These are phyloP conservation scores for Alloascoidea africana DNA, from an alignment of 805 yeast species.

Conservation along the genomic window DNA sequence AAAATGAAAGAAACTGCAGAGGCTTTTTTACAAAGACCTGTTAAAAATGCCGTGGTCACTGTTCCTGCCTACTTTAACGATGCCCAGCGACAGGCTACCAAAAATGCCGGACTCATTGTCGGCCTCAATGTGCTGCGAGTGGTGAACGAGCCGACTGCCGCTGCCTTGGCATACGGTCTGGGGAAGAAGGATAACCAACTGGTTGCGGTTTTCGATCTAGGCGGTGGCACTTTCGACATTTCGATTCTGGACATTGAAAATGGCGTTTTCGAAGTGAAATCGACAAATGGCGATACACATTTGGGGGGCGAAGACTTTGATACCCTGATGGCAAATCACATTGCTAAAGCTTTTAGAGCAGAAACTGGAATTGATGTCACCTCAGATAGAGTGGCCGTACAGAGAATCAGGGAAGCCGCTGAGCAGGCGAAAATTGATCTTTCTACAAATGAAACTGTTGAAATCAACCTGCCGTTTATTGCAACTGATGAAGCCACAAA, in stretches of 20 bases:
- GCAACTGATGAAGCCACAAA: conserved; percentile 92
- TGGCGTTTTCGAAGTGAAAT: conserved; percentile 93
- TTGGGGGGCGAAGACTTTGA: conserved; percentile 99
- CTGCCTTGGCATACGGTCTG: conserved; percentile 70
- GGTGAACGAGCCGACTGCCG: conserved; percentile 76
- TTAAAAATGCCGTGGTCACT: conserved; percentile 65
- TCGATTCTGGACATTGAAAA: conserved; percentile 84
- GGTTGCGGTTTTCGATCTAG: conserved; percentile 60
- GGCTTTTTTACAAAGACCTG: conserved; percentile 31
- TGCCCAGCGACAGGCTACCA: conserved; percentile 74
- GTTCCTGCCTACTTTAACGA: conserved; percentile 81
- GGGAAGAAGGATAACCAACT: conserved; percentile 28
- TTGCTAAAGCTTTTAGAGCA: conserved; percentile 88
- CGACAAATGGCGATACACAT: conserved; percentile 98
- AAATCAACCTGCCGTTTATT: conserved; percentile 87
- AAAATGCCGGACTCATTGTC: conserved; percentile 60
- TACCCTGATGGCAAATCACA: conserved; percentile 86
- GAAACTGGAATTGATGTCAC: conserved; percentile 88
- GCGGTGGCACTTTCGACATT: conserved; percentile 98
- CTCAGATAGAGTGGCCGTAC: conserved; percentile 83
- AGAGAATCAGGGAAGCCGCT: conserved; percentile 97
- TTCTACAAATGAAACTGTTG: conserved; percentile 91
- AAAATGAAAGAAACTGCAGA: conserved; percentile 58
- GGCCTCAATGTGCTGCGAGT: conserved; percentile 66
- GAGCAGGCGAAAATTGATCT: conserved; percentile 98